Base-by-base conservation (phyloP, 2,329 filamentous ascomycete species). In the Rhinocladiella similis region DNA sequence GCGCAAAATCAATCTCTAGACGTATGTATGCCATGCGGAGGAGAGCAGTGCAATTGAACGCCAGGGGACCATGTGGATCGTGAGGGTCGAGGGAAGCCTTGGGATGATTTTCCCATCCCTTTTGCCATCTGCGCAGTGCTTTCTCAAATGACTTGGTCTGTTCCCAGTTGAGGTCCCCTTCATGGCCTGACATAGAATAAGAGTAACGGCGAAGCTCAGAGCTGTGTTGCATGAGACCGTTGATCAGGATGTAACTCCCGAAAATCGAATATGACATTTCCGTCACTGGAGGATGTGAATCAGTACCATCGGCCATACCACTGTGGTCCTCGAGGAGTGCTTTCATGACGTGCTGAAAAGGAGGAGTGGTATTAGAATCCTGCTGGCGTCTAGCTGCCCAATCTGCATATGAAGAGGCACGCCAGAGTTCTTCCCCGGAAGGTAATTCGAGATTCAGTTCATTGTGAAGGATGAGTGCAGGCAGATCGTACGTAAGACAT, bases 21-120 rank as follows among this genome's bases (percentile, higher is more conserved):
- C 85, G 78, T 53, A 88, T 87, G 49, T 66, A 66, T 2, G 64
- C 64, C 45, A 88, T 70, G 20, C 85, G 78, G 46, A 87, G 75
- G 16, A 88, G 71, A 0, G 85, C 85, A 2, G 83, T 85, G 1
- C 85, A 61, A 61, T 86, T 87, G 68, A 85, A 87, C 0, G 83
- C 80, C n/a, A 88, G 77, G 0, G 84, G 82, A 0, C 84, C 84
- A 25, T 82, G 81, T 0, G 60, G 58, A 14, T 56, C 57, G 18
- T 50, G 51, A 5, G 64, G 64, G 22, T 63, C 64, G 27, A 66
- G 47, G 1, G 69, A 72, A 0, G 71, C 73, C 56, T 74, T 71
- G 1, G 70, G 70, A 43, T 71, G 71, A 27, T 63, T 60, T 41
- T 71, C 68, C 72, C 72, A 73, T 2, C 64, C 64, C 18, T 64